These are phyloP conservation scores for Elongisporangium prolatum DNA, from an alignment of 352 stramenopile genomes.

Conservation along the genomic window DNA sequence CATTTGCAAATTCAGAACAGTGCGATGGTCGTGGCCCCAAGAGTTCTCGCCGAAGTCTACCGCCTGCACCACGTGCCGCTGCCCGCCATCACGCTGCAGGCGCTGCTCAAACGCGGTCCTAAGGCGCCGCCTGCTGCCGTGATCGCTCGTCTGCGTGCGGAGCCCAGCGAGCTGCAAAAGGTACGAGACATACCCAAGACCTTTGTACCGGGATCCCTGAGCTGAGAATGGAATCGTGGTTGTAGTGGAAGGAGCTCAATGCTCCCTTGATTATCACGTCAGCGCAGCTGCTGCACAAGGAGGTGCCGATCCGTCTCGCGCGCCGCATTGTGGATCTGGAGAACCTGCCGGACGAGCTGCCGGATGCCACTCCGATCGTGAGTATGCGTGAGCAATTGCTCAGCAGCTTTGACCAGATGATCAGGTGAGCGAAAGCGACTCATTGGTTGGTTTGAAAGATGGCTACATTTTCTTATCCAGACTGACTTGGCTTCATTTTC, in stretches of 20 bases:
- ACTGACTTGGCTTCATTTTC: not conserved
- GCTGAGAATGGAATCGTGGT: not conserved
- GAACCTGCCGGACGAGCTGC: constrained; percentile 69
- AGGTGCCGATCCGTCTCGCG: constrained; percentile 76
- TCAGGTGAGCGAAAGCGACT: constrained; percentile 15
- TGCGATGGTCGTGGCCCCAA: constrained; percentile 37
- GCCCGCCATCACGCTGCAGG: constrained; percentile 75
- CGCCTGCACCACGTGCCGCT: constrained; percentile 78
- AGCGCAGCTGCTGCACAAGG: constrained; percentile 68
- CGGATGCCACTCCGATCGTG: constrained; percentile 50
- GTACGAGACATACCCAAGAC: too few relatives aligned
- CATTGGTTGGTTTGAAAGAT: too few relatives aligned
- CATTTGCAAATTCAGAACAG: constrained; percentile 8
- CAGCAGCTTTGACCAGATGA: constrained; percentile 70
- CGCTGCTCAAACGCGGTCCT: constrained; percentile 65
- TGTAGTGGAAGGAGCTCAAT: constrained; percentile 60
- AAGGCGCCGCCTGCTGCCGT: constrained; percentile 31
- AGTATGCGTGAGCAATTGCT: constrained; percentile 60
- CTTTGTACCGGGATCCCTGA: too few relatives aligned
- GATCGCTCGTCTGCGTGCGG: constrained; percentile 40
- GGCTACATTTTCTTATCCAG: not conserved
- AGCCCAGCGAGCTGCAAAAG: constrained; percentile 38
- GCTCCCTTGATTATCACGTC: constrained; percentile 70
- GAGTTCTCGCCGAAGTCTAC: constrained; percentile 78
- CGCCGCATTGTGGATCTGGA: constrained; percentile 81